Percentiles rank a stretch among this genome's conserved stretches.
Conservation (phyloP, 2,329 filamentous ascomycete genomes). For the Lojkania enalia region DNA sequence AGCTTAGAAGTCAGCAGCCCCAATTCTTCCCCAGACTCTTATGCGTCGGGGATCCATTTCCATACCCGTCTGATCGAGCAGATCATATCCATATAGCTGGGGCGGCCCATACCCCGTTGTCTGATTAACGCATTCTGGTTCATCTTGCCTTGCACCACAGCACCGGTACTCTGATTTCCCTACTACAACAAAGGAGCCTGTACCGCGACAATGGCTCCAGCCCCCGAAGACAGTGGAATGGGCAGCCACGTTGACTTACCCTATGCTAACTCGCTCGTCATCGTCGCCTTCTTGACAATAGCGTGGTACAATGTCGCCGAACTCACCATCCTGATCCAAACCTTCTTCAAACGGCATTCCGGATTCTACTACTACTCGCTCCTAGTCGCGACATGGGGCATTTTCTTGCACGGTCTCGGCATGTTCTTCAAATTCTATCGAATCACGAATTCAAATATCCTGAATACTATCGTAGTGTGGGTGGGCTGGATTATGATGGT, state of each 20-base stretch:
- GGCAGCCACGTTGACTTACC: neutral
- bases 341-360: slow-evolving; percentile 47
- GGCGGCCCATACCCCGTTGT: too few relatives aligned
- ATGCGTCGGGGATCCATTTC: too few relatives aligned
- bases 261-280: slow-evolving; percentile 7
- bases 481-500: slow-evolving; percentile 59
- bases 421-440: slow-evolving; percentile 46
- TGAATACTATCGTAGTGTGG: slow-evolving; percentile 48
- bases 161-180: too few relatives aligned
- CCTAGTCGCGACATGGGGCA: slow-evolving; percentile 47
- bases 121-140: too few relatives aligned
- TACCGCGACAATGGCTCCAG: slow-evolving; percentile 2
- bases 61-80: too few relatives aligned
- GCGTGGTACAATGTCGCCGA: slow-evolving; percentile 34
- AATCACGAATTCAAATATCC: slow-evolving; percentile 1
- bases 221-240: slow-evolving; percentile 1
- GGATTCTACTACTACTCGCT: slow-evolving; percentile 53
- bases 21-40: too few relatives aligned
- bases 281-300: slow-evolving; percentile 19
- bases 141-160: too few relatives aligned
- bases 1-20: too few relatives aligned
- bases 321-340: slow-evolving; percentile 31
- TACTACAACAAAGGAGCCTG: too few relatives aligned
- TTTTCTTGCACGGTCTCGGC: slow-evolving; percentile 48
- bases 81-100: too few relatives aligned